Evolutionary conservation across 805 yeast species (phyloP), one percentile per base, ranked within the genome.

Genomic region (Zygosaccharomyces lentus): DNA sequence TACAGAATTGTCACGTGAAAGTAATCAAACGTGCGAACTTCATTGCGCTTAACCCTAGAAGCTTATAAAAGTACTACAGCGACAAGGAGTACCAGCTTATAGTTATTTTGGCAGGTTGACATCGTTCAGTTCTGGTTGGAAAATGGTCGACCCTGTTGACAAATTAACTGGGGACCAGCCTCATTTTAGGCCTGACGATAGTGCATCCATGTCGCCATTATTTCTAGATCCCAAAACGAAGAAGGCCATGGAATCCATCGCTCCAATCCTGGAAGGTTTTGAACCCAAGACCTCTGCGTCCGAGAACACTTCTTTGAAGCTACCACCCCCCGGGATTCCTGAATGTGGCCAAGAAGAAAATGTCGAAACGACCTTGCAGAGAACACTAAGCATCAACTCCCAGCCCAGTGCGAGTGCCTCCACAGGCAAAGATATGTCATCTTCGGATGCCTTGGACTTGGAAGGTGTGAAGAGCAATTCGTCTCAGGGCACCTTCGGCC

Each of bases 191-290:
- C 30, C 35, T 6, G 46, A 39, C 21, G 46, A 45, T 16, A 37
- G 13, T 31, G 46, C 47, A 54, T 38, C 55, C 4, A 54, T 57
- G 47, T 65, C 70, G 2, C 71, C 71, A 2, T 47, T 66, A 30
- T 59, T 54, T 13, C 50, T 67, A 21, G 56, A 55, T 40, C 53
- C 53, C 17, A 63, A 66, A 21, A 67, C 67, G 26, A 73, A 72
- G 55, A 78, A 72, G 51, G 91, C 91, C 9, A 81, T 84, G 72
- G 90, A 87, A 9, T 76, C 87, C 0, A 79, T 85, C 36, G 91
- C 91, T 0, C 93, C 95, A 2, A 83, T 85, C 59, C 64, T 86
- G 34, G 89, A 82, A 59, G 73, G 78, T 1, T 86, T 83, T 62
- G 75, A 79, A 4, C 93, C 93, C 4, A 85, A 83, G 58, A 76